Percentiles rank a stretch among this genome's conserved stretches.
Conservation (phyloP, 2,329 filamentous ascomycete species). For the Colletotrichum sp. region DNA sequence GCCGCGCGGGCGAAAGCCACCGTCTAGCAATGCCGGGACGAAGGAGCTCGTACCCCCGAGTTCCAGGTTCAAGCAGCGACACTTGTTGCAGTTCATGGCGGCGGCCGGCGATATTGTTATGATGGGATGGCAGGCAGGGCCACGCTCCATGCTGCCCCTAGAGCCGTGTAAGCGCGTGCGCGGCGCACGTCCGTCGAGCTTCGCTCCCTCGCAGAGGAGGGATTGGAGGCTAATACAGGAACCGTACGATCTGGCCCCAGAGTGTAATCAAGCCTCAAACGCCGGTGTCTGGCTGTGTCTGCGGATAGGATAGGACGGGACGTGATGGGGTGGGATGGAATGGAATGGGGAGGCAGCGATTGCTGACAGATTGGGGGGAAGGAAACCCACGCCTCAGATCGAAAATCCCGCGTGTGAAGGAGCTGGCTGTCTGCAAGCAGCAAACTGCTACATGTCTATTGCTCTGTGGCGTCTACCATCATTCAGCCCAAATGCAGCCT, state of each 20-base stretch:
- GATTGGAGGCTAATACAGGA: not conserved
- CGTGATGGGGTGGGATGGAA: not conserved
- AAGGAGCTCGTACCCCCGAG: not conserved
- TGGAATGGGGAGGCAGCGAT: not conserved
- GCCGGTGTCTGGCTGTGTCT: not conserved
- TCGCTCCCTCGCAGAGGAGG: not conserved
- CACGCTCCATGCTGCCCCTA: not conserved
- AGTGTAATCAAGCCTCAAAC: slow-evolving; percentile 4
- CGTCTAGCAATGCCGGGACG: not conserved
- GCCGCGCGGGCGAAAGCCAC: not conserved
- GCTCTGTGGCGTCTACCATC: not conserved
- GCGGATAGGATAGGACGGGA: not conserved
- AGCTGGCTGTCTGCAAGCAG: not conserved
- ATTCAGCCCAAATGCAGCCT: not conserved
- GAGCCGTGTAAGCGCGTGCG: not conserved
- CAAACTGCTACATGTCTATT: not conserved
- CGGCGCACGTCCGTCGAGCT: not conserved
- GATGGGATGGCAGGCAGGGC: not conserved
- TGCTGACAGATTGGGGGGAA: not conserved
- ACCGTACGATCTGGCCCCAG: not conserved
- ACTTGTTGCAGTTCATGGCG: not conserved
- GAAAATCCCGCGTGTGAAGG: not conserved
- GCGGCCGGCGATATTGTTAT: not conserved
- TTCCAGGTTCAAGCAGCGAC: not conserved
- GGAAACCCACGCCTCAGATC: not conserved